Conservation (phyloP, 225 moss, liverwort and hornwort genomes). For the Bryum argenteum region DNA sequence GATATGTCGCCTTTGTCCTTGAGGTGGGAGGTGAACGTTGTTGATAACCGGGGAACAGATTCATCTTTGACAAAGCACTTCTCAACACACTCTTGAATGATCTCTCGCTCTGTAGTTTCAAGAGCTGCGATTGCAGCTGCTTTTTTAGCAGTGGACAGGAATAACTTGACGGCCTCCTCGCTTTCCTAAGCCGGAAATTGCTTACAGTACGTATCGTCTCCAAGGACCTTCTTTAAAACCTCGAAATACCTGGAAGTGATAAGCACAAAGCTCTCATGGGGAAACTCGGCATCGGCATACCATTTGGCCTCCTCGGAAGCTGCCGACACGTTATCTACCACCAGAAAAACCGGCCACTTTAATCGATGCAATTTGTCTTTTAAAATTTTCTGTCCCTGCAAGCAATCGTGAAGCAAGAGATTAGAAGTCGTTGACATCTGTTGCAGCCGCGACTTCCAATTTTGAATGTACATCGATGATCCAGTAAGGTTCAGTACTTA, state of each 20-base stretch:
- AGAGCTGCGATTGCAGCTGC: not conserved
- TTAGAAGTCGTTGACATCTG: too few species aligned
- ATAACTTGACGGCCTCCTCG: not conserved
- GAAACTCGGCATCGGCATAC: not conserved
- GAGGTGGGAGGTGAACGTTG: not conserved
- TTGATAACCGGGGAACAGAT: not conserved
- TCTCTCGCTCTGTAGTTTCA: not conserved
- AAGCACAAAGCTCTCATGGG: not conserved
- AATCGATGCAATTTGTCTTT: not conserved
- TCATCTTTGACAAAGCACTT: not conserved
- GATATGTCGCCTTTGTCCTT: not conserved
- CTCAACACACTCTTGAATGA: not conserved
- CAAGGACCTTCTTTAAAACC: not conserved
- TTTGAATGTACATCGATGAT: too few species aligned
- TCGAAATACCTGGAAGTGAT: not conserved
- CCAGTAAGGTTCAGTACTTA: not conserved
- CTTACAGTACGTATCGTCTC: not conserved
- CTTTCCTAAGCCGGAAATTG: not conserved
- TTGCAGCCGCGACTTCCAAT: too few species aligned
- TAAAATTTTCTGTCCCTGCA: not conserved
- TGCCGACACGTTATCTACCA: constrained; percentile 20
- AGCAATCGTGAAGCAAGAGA: too few species aligned
- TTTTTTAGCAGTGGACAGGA: not conserved
- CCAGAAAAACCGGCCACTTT: constrained; percentile 8
- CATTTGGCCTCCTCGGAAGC: constrained; percentile 3